Evolutionary conservation across 208 protist genomes (phyloP).

Genomic region (Wallacemonas sp.): DNA sequence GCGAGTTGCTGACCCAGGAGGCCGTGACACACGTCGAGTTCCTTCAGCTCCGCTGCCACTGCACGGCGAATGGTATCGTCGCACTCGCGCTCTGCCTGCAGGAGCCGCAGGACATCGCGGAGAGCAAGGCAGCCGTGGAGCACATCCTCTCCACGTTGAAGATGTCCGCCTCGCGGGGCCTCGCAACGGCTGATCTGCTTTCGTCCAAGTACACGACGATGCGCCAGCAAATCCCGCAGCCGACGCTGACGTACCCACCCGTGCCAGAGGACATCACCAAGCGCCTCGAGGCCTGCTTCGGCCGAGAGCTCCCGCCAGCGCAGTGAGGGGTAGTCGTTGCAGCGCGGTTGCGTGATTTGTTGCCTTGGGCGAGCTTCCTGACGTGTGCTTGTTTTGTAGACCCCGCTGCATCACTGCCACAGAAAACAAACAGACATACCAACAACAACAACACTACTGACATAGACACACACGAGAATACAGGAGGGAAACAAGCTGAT

Average conservation of each 20-base stretch:
- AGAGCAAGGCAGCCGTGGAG: constrained; percentile 36
- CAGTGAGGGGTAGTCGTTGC: no score
- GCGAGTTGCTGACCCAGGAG: constrained; percentile 73
- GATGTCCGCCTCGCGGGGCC: constrained; percentile 57
- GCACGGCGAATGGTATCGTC: constrained; percentile 63
- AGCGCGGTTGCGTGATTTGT: no score
- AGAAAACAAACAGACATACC: no score
- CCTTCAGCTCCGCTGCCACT: constrained; percentile 62
- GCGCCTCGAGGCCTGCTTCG: constrained; percentile 52
- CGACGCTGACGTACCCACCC: constrained; percentile 23
- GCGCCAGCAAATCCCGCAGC: constrained; percentile 5
- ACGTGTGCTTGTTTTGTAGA: no score
- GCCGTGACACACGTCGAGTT: constrained; percentile 81
- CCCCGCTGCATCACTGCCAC: no score
- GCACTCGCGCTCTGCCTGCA: constrained; percentile 65
- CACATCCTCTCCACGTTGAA: constrained; percentile 64
- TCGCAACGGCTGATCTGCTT: constrained; percentile 68
- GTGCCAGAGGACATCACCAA: constrained; percentile 51
- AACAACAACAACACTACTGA: no score
- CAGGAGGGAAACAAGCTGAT: no score
- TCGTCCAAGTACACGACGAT: constrained; percentile 58
- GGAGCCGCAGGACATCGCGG: constrained; percentile 31
- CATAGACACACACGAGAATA: no score
- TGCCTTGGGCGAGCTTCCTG: no score
- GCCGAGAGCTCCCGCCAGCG: constrained; percentile 24